Evolutionary conservation across 768 basidiomycete genomes (phyloP).

Genomic region (Chalciporus piperatus): DNA sequence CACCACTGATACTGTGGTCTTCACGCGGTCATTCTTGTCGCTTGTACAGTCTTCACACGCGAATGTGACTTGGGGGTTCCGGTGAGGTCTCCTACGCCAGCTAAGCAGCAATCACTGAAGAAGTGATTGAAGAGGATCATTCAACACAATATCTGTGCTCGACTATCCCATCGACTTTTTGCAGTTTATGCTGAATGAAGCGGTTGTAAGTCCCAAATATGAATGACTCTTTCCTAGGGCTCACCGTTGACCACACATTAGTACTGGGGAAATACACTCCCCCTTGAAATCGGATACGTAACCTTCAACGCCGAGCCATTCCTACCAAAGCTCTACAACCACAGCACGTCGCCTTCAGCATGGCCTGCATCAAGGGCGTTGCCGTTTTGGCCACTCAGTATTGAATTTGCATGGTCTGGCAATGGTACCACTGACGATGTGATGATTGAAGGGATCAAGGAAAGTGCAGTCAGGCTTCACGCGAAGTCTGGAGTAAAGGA

Average conservation of each 20-base stretch:
- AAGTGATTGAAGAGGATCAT: conserved; percentile 16
- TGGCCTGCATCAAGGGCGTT: conserved; percentile 43
- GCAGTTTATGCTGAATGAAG: conserved; percentile 15
- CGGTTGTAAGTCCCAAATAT: conserved; percentile 10
- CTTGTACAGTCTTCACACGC: conserved; percentile 21
- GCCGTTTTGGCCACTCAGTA: conserved; percentile 44
- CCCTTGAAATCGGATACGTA: conserved; percentile 37
- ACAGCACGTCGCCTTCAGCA: conserved; percentile 39
- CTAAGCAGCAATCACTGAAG: neutral
- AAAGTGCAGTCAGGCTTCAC: conserved; percentile 40
- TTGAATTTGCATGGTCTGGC: conserved; percentile 44
- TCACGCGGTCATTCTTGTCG: conserved; percentile 24
- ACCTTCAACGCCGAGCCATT: conserved; percentile 53
- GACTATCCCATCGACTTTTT: conserved; percentile 20
- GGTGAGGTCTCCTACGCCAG: conserved; percentile 18
- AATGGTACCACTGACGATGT: conserved; percentile 35
- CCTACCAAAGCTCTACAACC: conserved; percentile 39
- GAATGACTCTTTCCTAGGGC: neutral
- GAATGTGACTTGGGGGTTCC: conserved; percentile 17
- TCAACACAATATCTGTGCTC: conserved; percentile 24
- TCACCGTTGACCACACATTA: neutral
- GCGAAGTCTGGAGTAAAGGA: conserved; percentile 42
- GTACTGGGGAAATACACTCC: conserved; percentile 44
- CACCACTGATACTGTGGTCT: conserved; percentile 7
- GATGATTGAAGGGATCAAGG: conserved; percentile 39